phyloP scores from a whole-genome alignment of 2,329 filamentous ascomycete genomes.

The Ceratocystis alfenasii region DNA sequence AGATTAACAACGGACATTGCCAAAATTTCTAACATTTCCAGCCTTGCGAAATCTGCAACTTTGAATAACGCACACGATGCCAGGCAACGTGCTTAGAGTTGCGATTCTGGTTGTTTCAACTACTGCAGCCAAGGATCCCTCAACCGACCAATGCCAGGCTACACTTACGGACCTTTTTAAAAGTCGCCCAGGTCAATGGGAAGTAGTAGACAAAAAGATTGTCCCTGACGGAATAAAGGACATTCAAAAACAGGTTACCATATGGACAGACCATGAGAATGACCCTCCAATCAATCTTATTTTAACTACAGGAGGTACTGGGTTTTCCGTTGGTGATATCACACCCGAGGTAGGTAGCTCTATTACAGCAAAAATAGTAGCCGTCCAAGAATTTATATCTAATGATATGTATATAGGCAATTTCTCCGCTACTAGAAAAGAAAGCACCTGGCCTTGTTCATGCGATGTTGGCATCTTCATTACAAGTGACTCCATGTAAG shows the following conservation, averaged over 20 bases:
- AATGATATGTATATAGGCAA: constrained; percentile 42
- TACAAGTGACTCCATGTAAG: constrained; percentile 81
- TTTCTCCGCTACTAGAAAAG: constrained; percentile 67
- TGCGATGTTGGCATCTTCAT: constrained; percentile 77
- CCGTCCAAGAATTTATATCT: constrained; percentile 19
- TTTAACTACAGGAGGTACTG: constrained; percentile 82
- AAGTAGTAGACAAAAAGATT: constrained; percentile 55
- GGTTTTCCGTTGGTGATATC: constrained; percentile 71
- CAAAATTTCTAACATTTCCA: background rate
- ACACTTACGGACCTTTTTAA: constrained; percentile 58
- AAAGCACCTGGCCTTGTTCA: constrained; percentile 87
- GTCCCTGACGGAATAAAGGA: constrained; percentile 62
- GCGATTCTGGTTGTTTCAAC: constrained; percentile 83
- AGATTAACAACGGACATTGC: background rate
- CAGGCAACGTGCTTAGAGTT: constrained; percentile 44
- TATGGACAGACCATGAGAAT: constrained; percentile 56
- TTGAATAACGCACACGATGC: constrained; percentile 27
- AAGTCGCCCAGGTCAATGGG: constrained; percentile 43
- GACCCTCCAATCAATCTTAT: constrained; percentile 58
- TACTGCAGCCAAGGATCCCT: constrained; percentile 68
- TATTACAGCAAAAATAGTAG: background rate
- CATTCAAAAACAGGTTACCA: constrained; percentile 61
- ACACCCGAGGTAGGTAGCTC: constrained; percentile 63
- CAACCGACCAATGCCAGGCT: constrained; percentile 61
- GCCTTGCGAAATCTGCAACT: no score